A percentile compares a stretch with the other conserved stretches of the same genome.
These are phyloP conservation scores for Pseudocercospora fuligena DNA, from an alignment of 2,329 filamentous ascomycete genomes.

Conservation along the genomic window DNA sequence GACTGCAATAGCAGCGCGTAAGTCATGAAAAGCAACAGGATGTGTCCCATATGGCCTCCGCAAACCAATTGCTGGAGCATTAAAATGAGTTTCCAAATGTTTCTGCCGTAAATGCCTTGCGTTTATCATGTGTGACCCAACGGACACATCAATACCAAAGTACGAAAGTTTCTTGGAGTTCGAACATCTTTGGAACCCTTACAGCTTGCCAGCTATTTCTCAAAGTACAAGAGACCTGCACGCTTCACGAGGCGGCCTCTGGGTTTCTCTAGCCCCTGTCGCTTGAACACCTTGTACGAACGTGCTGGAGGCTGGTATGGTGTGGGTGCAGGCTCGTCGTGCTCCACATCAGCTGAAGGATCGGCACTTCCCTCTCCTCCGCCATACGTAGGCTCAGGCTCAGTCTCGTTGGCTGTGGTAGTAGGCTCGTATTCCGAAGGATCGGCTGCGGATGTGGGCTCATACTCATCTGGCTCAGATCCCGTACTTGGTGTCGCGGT, in stretches of 20 bases:
- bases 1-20: too few species aligned
- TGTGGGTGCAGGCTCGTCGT: neutral
- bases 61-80: neutral
- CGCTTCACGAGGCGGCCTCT: neutral
- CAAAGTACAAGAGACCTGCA: slow-evolving; percentile 1
- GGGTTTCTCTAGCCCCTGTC: slow-evolving; percentile 4
- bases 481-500: neutral
- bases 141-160: neutral
- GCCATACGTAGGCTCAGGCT: slow-evolving; percentile 2
- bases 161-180: neutral
- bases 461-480: neutral
- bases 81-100: neutral
- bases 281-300: slow-evolving; percentile 4
- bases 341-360: neutral
- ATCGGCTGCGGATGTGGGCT: neutral
- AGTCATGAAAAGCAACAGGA: too few species aligned
- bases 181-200: neutral
- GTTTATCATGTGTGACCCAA: neutral
- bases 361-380: neutral
- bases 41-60: too few species aligned
- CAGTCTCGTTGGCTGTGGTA: neutral
- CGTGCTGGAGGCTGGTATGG: neutral
- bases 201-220: neutral
- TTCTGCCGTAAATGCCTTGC: neutral
- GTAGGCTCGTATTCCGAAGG: neutral